Evolutionary conservation across 2,329 filamentous ascomycete species (phyloP).

Genomic region (Huntiella decipiens): DNA sequence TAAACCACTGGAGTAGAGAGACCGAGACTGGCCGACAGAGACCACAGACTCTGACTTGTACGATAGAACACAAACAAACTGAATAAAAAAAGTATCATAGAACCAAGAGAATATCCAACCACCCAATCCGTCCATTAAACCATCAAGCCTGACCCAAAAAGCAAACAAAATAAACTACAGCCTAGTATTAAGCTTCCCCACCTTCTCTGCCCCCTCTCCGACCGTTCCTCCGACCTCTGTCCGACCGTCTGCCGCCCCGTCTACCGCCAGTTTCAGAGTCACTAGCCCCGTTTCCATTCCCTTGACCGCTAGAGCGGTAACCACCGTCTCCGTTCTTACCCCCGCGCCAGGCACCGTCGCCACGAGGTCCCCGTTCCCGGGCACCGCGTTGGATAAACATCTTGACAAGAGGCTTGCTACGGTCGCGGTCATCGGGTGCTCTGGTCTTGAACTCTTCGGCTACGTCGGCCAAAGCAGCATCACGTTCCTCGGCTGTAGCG

Average conservation of each 20-base stretch:
- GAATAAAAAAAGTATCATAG: too few relatives aligned
- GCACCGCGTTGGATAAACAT: slow-evolving; percentile 51
- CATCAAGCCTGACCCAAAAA: not conserved
- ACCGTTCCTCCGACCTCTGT: slow-evolving; percentile 29
- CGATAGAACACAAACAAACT: too few relatives aligned
- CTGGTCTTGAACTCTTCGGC: slow-evolving; percentile 59
- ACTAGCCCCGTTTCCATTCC: slow-evolving; percentile 47
- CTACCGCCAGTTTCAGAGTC: slow-evolving; percentile 41
- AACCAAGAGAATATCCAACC: too few relatives aligned
- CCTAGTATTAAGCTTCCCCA: slow-evolving; percentile 23
- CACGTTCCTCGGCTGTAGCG: slow-evolving; percentile 58
- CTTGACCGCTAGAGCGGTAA: slow-evolving; percentile 47
- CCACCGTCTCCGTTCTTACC: slow-evolving; percentile 49
- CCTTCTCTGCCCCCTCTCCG: slow-evolving; percentile 32
- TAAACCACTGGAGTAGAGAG: not conserved
- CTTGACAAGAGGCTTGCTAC: slow-evolving; percentile 64
- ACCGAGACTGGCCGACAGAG: not conserved
- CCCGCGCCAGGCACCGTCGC: slow-evolving; percentile 47
- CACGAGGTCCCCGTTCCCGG: slow-evolving; percentile 32
- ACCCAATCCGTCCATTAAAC: too few relatives aligned
- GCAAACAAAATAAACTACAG: not conserved
- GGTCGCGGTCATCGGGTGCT: slow-evolving; percentile 39
- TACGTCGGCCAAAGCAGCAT: slow-evolving; percentile 55
- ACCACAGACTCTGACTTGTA: too few relatives aligned
- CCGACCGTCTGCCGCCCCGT: slow-evolving; percentile 34